Conservation (phyloP, 129 eudicot genomes). For the Ambrosia trifida region DNA sequence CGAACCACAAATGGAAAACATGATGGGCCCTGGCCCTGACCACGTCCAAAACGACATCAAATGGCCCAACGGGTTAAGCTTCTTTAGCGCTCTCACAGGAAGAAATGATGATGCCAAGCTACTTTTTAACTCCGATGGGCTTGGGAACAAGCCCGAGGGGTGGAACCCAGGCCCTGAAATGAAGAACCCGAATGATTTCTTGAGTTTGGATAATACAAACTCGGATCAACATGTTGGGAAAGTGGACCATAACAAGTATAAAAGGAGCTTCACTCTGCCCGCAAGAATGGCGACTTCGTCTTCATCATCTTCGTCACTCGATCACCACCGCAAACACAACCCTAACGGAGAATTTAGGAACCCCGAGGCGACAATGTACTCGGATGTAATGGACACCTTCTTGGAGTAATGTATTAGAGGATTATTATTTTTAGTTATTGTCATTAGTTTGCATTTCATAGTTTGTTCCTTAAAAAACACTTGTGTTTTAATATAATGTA, state of each 20-base stretch:
- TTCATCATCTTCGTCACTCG: slow-evolving; percentile 80
- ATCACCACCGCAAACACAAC: slow-evolving; percentile 63
- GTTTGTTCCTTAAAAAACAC: slow-evolving; percentile 31
- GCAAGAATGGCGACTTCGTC: slow-evolving; percentile 82
- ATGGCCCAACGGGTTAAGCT: slow-evolving; percentile 88
- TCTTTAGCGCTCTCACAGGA: slow-evolving; percentile 76
- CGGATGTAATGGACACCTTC: slow-evolving; percentile 91
- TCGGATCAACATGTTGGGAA: slow-evolving; percentile 46
- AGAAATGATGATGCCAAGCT: slow-evolving; percentile 71
- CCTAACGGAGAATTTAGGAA: slow-evolving; percentile 65
- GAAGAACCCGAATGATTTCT: slow-evolving; percentile 70
- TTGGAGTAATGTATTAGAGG: slow-evolving; percentile 64
- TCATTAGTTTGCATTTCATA: slow-evolving; percentile 31
- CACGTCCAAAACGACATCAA: slow-evolving; percentile 68
- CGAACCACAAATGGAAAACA: slow-evolving; percentile 65
- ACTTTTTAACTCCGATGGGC: slow-evolving; percentile 61
- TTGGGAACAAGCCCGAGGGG: slow-evolving; percentile 63
- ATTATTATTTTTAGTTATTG: slow-evolving; percentile 14
- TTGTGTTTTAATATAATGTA: slow-evolving; percentile 16
- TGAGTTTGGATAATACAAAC: slow-evolving; percentile 74
- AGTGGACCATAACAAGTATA: slow-evolving; percentile 69
- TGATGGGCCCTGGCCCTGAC: slow-evolving; percentile 58
- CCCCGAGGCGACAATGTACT: slow-evolving; percentile 68
- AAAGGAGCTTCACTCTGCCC: slow-evolving; percentile 91
- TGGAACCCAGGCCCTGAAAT: slow-evolving; percentile 42